Evolutionary conservation across 176 grass and related monocot genomes (phyloP).

Genomic region (Hordeum marinum): DNA sequence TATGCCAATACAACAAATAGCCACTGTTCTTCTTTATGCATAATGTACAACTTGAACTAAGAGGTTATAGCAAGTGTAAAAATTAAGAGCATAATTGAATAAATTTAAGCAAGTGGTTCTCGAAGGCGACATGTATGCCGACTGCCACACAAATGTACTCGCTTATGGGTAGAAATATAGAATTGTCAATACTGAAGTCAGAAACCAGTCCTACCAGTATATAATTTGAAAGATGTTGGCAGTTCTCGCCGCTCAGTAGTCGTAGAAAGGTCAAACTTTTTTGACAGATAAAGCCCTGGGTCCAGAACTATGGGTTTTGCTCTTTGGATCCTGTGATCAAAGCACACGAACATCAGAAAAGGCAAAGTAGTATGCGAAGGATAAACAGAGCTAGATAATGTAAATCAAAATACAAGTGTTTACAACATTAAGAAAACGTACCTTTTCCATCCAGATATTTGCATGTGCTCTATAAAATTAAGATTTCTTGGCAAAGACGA

Average conservation of each 20-base stretch:
- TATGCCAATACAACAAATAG: background rate
- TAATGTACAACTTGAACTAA: background rate
- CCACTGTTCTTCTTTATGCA: background rate
- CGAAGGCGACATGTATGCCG: background rate
- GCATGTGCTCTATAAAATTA: constrained; percentile 97
- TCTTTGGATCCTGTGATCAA: constrained; percentile 59
- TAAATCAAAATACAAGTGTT: background rate
- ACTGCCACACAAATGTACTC: background rate
- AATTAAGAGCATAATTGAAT: background rate
- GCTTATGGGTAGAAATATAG: background rate
- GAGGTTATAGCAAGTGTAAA: background rate
- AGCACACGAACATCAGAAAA: constrained; percentile 4
- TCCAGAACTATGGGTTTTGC: constrained; percentile 86
- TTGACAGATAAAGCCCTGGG: constrained; percentile 89
- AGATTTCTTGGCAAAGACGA: constrained; percentile 90
- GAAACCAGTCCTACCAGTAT: constrained; percentile 55
- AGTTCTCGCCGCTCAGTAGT: constrained; percentile 74
- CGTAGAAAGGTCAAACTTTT: constrained; percentile 77
- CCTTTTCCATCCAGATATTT: constrained; percentile 92
- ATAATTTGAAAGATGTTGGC: constrained; percentile 92
- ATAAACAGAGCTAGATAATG: background rate
- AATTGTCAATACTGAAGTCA: constrained; percentile 12
- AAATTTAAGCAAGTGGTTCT: background rate
- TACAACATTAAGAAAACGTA: constrained; percentile 32
- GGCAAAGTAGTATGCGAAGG: background rate